Evolutionary conservation across 306 rosid species (phyloP).

Genomic region (Quercus dentata): DNA sequence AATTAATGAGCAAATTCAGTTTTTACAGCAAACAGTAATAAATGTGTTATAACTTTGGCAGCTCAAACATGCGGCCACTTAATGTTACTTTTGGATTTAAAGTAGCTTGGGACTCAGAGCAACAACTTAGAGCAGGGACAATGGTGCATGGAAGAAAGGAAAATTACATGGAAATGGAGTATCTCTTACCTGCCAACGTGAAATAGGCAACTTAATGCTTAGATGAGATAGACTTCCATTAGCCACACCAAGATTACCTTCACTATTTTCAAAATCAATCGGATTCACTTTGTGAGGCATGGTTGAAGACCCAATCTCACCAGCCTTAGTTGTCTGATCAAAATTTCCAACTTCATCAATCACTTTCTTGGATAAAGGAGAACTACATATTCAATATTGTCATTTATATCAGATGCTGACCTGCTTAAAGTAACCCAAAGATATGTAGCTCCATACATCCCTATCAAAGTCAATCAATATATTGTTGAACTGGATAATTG

Average conservation of each 20-base stretch:
- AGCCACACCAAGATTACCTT: slow-evolving; percentile 91
- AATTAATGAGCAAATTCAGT: neutral
- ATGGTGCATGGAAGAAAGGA: neutral
- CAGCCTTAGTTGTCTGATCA: slow-evolving; percentile 47
- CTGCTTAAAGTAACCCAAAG: slow-evolving; percentile 90
- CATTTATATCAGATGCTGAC: slow-evolving; percentile 28
- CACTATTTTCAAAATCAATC: slow-evolving; percentile 93
- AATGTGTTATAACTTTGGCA: neutral
- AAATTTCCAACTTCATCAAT: neutral
- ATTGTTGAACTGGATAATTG: slow-evolving; percentile 66
- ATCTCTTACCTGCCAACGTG: slow-evolving; percentile 79
- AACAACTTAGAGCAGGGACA: neutral
- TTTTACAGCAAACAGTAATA: neutral
- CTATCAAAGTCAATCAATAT: slow-evolving; percentile 74
- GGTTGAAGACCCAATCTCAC: slow-evolving; percentile 88
- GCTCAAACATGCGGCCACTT: neutral
- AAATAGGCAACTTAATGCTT: slow-evolving; percentile 79
- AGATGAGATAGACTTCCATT: slow-evolving; percentile 66
- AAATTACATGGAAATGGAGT: slow-evolving; percentile 7
- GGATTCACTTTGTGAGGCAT: slow-evolving; percentile 99
- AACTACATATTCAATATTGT: neutral
- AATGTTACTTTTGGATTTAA: slow-evolving; percentile 12
- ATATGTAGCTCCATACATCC: slow-evolving; percentile 88
- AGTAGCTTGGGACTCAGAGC: neutral
- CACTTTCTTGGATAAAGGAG: neutral